Base-by-base conservation (phyloP, 225 moss, liverwort and hornwort species). In the Physcomitrellopsis africana region DNA sequence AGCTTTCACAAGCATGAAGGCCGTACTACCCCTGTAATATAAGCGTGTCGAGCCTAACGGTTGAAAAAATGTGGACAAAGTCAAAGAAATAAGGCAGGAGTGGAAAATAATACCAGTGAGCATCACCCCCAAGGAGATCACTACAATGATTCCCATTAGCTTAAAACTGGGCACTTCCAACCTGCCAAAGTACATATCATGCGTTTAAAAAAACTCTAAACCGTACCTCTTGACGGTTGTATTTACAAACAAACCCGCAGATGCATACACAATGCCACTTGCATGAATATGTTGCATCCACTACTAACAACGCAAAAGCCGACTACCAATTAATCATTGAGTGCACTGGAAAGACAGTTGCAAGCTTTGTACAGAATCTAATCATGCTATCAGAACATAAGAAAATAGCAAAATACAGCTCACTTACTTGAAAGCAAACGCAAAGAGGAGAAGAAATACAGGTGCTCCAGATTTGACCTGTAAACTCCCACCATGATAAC, bases 391-490 rank as follows among this genome's bases (percentile, higher is more conserved):
- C 73, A 65, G 47, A 14, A 24, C 32, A 61, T n/a, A 45, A 62
- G 57, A 44, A 44, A 74, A 69, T 45, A 53, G 4, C 8, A 32
- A 55, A 23, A 47, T 56, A 56, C 10, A 65, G 20, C 54, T 37
- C 63, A 89, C 97, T 95, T 79, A 99, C 97, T 92, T 95, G 84
- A 99, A 99, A 23, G 92, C 76, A 76, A 99, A 99, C 13, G 99
- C 99, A 70, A 99, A 99, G 70, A 99, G 82, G 14, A 99, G 95
- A 12, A 99, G 82, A 57, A 99, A 99, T 51, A 99, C 92, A 65
- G 99, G 99, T 58, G 93, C 82, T 80, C 93, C 92, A 76, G 99
- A 99, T 84, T 99, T 99, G 68, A 92, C 90, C 97, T 99, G 81
- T 67, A 86, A 69, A 64, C 49, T 23, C 27, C 65, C 56, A 72